Base-by-base conservation (phyloP, 129 eudicot genomes). In the Lonicera japonica region DNA sequence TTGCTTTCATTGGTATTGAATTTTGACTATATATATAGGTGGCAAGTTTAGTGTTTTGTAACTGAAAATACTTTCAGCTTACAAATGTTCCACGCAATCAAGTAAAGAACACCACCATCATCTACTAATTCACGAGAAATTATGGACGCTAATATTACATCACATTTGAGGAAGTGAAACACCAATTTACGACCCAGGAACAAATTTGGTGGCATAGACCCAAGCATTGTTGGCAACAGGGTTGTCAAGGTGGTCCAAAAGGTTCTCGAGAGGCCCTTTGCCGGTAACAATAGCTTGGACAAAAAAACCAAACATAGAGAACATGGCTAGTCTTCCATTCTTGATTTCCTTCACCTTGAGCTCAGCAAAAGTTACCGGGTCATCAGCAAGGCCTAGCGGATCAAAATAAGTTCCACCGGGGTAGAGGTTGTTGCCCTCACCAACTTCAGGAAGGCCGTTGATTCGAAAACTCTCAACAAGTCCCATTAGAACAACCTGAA, bases 201-300 rank as follows among this genome's bases (percentile, higher is more conserved):
- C 85, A 73, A 86, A 86, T 58, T 83, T 86, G 69, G 90, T 86
- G 73, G 95, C 95, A 56, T 77, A 86, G 17, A 80, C 90, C 90
- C 90, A 80, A 0, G 90, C 90, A 79, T 87, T 87, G 86, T 87
- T 87, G 46, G 90, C 87, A 69, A 83, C 90, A 11, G 95, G 95
- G 75, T 80, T 83, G 60, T 80, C 95, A 59, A 83, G 86, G 72
- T 83, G 87, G 72, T 87, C 85, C 74, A 83, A 63, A n/a, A 86
- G 71, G 72, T 86, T 86, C 87, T 86, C 95, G 50, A 86, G 64
- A 23, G 95, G 95, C 1, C 95, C 89, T 64, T 86, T 86, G 16
- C 89, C 95, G 8, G 90, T 83, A 24, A 83, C 87, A 34, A 83
- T 87, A 7, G 95, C 90, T 65, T 87, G 90, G 15, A 83, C 90